Conservation (phyloP, 495 filamentous ascomycete genomes). For the Aspergillus asperescens region DNA sequence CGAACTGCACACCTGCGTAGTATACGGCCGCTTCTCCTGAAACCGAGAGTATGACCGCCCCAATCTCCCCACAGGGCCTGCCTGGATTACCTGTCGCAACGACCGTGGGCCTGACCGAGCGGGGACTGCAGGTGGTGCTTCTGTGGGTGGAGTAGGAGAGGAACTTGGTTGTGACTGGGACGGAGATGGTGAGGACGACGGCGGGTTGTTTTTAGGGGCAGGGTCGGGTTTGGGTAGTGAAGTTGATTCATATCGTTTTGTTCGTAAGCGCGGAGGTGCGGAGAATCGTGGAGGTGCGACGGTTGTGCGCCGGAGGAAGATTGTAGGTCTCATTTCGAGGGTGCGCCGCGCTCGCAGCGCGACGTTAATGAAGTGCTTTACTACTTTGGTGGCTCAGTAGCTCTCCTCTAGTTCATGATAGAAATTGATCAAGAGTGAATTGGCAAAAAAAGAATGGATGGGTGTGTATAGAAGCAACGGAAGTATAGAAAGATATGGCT, state of each 20-base stretch:
- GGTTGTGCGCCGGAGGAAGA: conserved; percentile 19
- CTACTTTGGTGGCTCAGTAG: not conserved
- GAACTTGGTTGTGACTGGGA: not conserved
- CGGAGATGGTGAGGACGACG: not conserved
- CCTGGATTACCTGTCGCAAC: conserved; percentile 55
- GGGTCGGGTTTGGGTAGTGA: conserved; percentile 9
- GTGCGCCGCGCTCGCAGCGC: conserved; percentile 2
- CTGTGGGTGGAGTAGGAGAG: not conserved
- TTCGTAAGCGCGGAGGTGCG: conserved; percentile 21
- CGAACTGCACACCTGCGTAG: conserved; percentile 70
- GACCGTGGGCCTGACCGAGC: conserved; percentile 49
- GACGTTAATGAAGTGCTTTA: not conserved
- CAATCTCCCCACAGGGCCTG: conserved; percentile 38
- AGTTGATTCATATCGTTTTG: conserved; percentile 27
- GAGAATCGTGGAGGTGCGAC: conserved; percentile 17
- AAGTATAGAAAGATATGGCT: not conserved
- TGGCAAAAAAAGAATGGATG: not conserved
- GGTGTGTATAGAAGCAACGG: not conserved
- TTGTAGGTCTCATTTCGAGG: conserved; percentile 15
- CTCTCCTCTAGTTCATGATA: not conserved
- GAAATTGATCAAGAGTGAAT: not conserved
- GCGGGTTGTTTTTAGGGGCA: not conserved
- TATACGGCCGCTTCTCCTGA: conserved; percentile 65
- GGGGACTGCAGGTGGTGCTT: conserved; percentile 30
- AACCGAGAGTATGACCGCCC: conserved; percentile 57